Base-by-base conservation (phyloP, 768 basidiomycete species). In the Wakefieldia striispora region DNA sequence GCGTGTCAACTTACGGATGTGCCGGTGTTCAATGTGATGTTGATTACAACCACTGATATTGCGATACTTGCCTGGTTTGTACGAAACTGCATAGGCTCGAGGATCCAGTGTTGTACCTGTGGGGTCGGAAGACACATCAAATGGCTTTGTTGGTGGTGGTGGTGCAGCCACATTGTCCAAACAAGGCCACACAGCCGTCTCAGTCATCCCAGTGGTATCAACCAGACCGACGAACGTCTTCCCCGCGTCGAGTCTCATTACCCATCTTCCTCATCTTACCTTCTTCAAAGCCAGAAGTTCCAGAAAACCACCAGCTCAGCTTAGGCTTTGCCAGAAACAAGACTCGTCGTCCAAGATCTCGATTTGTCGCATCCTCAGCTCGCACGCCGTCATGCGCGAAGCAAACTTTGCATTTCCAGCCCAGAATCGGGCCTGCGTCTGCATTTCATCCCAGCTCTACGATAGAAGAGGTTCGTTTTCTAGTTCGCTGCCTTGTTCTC, bases 331-430 rank as follows among this genome's bases (percentile, higher is more conserved):
- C 23, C 23, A 29, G 27, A 37, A 46, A 40, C 48, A 44, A 33
- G 33, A 37, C 50, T 24, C 31, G 19, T 51, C 34, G 46, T 45
- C 50, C 42, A 45, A 40, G 55, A 56, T 63, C 55, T 57, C 36
- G 53, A 52, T 56, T 59, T 47, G 52, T 55, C 45, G 46, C 36
- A 21, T 29, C 49, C 35, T 34, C 43, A 36, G 35, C 66, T 61
- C 55, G 55, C 57, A 57, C 59, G 51, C 50, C 53, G 50, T 44
- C 45, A 97, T 97, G 95, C 83, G 95, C 56, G 94, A 97, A 68
- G 88, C 89, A 60, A 97, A 95, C 78, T 95, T 93, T 72, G 86
- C 86, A 17, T 95, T 95, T 75, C 91, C 94, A 16, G 83, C 84
- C 40, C 93, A 95, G 77, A 95, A 95, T 73, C 84, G 93, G 73